Evolutionary conservation across 2,329 filamentous ascomycete genomes (phyloP).

Genomic region (Alternaria ethzedia): DNA sequence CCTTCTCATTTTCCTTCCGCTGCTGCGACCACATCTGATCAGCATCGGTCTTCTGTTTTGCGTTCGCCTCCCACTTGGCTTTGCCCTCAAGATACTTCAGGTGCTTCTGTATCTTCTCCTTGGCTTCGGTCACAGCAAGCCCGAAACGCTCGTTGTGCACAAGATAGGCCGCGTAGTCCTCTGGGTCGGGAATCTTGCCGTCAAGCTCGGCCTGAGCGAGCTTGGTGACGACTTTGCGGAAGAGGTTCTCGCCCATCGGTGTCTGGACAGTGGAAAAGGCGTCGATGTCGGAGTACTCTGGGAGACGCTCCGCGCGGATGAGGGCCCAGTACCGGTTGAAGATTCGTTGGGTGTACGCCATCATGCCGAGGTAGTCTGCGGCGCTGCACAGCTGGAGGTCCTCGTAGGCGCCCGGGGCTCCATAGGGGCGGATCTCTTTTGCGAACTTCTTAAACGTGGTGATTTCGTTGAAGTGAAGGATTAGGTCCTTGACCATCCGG

Average conservation of each 20-base stretch:
- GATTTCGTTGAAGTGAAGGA: background rate
- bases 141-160: background rate
- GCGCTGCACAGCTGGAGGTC: slow-evolving; percentile 1
- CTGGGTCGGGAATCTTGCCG: background rate
- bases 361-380: slow-evolving; percentile 3
- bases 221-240: background rate
- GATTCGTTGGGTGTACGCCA: background rate
- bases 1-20: background rate
- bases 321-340: slow-evolving; percentile 7
- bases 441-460: background rate
- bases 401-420: background rate
- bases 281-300: background rate
- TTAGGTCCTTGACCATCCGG: background rate
- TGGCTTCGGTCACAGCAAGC: background rate
- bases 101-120: background rate
- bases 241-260: background rate
- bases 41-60: background rate
- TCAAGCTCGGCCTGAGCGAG: background rate
- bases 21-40: background rate
- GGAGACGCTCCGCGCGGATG: background rate
- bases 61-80: background rate
- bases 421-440: background rate
- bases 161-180: background rate
- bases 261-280: background rate
- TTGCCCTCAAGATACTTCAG: background rate